Percentiles rank a stretch among this genome's conserved stretches.
phyloP scores from a whole-genome alignment of 805 yeast species.

The Zygosaccharomyces bailii region DNA sequence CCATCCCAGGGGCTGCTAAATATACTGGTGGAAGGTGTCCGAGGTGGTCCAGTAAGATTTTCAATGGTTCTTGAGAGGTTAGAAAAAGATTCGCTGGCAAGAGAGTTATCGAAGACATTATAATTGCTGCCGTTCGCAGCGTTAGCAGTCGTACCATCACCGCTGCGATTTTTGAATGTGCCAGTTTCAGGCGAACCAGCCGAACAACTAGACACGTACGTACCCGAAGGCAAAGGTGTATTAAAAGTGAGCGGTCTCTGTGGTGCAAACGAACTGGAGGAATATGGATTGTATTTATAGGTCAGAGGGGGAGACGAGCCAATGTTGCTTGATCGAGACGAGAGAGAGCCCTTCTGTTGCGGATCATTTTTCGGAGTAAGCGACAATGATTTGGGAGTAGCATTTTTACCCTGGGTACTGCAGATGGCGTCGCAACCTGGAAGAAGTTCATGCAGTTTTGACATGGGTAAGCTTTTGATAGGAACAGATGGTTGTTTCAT shows the following conservation, averaged over 20 bases:
- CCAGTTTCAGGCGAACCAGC: conserved; percentile 3
- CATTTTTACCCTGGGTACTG: conserved; percentile 1
- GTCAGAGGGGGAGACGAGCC: conserved; percentile 7
- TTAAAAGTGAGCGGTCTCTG: conserved; percentile 7
- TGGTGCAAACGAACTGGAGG: conserved; percentile 27
- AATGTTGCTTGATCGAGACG: conserved; percentile 2
- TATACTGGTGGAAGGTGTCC: conserved; percentile 16
- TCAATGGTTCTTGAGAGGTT: conserved; percentile 1
- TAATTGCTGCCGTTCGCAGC: background rate
- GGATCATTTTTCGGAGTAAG: conserved; percentile 1
- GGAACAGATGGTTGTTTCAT: conserved; percentile 21
- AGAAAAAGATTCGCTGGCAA: conserved; percentile 3
- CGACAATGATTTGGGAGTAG: background rate
- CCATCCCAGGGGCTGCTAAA: conserved; percentile 22
- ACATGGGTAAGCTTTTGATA: conserved; percentile 8
- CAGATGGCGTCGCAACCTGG: conserved; percentile 15
- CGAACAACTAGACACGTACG: background rate
- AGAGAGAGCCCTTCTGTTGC: background rate
- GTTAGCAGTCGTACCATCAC: background rate
- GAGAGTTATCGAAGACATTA: background rate
- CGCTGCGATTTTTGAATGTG: background rate
- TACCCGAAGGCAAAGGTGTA: conserved; percentile 1
- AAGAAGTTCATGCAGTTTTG: conserved; percentile 18
- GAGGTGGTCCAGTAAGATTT: conserved; percentile 14
- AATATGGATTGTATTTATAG: conserved; percentile 26